Evolutionary conservation across 169 alveolate species (phyloP).

Genomic region (Ichthyophthirius multifiliis): DNA sequence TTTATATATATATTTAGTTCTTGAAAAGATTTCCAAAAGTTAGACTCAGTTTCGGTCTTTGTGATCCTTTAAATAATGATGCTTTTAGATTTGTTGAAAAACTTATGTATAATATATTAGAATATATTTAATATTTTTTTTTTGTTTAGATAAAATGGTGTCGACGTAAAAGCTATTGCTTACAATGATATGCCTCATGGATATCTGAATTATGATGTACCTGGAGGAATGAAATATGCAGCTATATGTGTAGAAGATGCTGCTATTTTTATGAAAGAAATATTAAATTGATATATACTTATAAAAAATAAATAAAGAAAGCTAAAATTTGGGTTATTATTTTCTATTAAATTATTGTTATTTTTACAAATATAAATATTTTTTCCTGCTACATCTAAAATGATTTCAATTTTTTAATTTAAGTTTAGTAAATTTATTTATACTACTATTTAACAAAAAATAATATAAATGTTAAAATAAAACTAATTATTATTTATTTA

Average conservation of each 20-base stretch:
- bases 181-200: constrained; percentile 77
- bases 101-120: constrained; percentile 19
- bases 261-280: constrained; percentile 13
- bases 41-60: constrained; percentile 53
- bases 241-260: constrained; percentile 18
- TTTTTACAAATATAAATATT: no score
- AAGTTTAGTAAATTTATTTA: no score
- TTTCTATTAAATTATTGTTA: no score
- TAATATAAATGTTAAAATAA: no score
- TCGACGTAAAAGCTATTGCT: constrained; percentile 64
- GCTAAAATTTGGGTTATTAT: no score
- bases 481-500: not conserved
- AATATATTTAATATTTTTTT: not conserved
- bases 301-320: no score
- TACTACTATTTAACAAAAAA: no score
- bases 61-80: constrained; percentile 84
- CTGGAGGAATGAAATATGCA: constrained; percentile 60
- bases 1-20: no score
- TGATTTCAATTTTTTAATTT: no score
- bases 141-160: constrained; percentile 8
- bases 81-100: constrained; percentile 50
- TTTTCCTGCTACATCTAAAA: no score
- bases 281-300: no score
- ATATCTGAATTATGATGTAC: constrained; percentile 46
- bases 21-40: constrained; percentile 77